Conservation (phyloP, 2,329 filamentous ascomycete genomes). For the Aureobasidium lini region DNA sequence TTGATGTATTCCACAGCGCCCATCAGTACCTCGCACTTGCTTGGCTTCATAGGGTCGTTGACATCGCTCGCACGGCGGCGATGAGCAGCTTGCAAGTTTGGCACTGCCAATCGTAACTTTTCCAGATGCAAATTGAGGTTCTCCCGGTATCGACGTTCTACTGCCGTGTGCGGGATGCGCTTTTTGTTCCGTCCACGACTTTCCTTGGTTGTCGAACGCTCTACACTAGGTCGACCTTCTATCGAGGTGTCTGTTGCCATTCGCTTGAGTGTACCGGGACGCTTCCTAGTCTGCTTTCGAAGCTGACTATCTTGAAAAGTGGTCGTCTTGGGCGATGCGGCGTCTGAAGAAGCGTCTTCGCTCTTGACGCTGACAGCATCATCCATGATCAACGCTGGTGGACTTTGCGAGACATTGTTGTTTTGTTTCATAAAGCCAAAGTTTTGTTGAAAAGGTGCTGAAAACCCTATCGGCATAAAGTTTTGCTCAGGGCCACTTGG, state of each 20-base stretch:
- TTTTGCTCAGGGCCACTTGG: background rate
- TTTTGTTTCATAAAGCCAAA: background rate
- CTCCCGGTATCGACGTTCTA: slow-evolving; percentile 30
- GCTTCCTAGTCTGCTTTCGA: background rate
- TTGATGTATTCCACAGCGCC: slow-evolving; percentile 29
- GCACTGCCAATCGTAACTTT: slow-evolving; percentile 26
- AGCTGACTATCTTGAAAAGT: background rate
- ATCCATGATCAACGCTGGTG: background rate
- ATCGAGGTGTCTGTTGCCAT: background rate
- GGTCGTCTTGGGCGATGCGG: background rate
- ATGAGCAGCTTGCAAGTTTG: slow-evolving; percentile 22
- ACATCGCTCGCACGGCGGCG: slow-evolving; percentile 17
- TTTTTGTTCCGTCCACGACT: slow-evolving; percentile 25
- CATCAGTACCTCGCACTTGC: slow-evolving; percentile 30
- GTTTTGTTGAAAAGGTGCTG: background rate
- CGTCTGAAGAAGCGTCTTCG: background rate
- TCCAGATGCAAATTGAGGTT: slow-evolving; percentile 31
- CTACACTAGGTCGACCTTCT: background rate
- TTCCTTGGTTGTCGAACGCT: background rate
- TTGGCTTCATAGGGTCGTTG: slow-evolving; percentile 22
- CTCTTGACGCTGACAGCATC: slow-evolving; percentile 7
- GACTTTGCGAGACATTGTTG: background rate
- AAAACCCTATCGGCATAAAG: background rate
- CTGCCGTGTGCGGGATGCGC: slow-evolving; percentile 30
- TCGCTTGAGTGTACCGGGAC: slow-evolving; percentile 5